Percentiles rank a stretch among this genome's conserved stretches.
phyloP scores from a whole-genome alignment of 2,329 filamentous ascomycete genomes.

The Ophiostoma triangulosporum region DNA sequence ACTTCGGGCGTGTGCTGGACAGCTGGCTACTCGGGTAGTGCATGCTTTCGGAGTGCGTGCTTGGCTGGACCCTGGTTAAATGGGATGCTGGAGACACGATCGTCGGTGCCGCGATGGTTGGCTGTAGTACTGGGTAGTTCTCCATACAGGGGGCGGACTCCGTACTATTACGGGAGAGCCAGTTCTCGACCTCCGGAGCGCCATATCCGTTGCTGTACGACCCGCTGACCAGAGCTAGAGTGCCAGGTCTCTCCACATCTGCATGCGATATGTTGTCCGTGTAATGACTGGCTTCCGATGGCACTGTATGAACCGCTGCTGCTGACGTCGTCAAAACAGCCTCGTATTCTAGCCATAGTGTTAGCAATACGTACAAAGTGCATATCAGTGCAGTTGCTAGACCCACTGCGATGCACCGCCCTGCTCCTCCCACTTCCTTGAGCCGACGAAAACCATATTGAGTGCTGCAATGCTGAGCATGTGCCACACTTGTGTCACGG shows the following conservation, averaged over 20 bases:
- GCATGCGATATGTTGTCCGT: constrained; percentile 5
- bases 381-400: neutral
- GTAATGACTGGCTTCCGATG: constrained; percentile 9
- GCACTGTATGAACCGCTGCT: constrained; percentile 4
- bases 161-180: constrained; percentile 20
- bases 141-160: constrained; percentile 20
- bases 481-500: neutral
- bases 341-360: constrained; percentile 21
- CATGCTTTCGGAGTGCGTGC: constrained; percentile 25
- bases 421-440: neutral
- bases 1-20: neutral
- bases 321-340: constrained; percentile 13
- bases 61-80: constrained; percentile 14
- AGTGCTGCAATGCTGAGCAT: neutral
- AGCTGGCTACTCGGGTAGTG: constrained; percentile 22
- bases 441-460: neutral
- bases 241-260: neutral
- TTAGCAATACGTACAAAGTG: neutral
- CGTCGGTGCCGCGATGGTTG: constrained; percentile 15
- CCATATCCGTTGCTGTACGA: constrained; percentile 15
- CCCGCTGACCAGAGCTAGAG: constrained; percentile 10
- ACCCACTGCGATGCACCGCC: neutral
- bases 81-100: neutral
- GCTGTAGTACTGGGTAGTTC: constrained; percentile 25
- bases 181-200: constrained; percentile 16